These are phyloP conservation scores for Aspergillus sp. DNA, from an alignment of 2,329 filamentous ascomycete genomes.

Conservation along the genomic window DNA sequence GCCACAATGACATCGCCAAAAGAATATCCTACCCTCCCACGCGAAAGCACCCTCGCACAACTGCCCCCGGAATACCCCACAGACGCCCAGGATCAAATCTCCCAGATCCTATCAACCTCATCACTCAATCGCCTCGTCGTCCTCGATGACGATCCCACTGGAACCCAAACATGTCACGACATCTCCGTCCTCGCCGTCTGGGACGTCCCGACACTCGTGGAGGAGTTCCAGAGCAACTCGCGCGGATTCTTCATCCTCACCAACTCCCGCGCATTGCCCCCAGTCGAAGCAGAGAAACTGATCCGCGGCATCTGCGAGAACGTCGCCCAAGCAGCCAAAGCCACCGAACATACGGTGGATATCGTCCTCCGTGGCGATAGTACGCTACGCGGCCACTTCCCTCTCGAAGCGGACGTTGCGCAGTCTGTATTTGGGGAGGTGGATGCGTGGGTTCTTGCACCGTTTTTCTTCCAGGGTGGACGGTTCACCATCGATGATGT, in stretches of 20 bases:
- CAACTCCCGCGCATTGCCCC: constrained; percentile 54
- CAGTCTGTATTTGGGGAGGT: constrained; percentile 46
- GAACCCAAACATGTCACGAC: constrained; percentile 59
- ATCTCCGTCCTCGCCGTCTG: constrained; percentile 53
- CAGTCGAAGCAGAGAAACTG: constrained; percentile 43
- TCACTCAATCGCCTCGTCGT: constrained; percentile 28
- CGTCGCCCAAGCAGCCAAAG: constrained; percentile 41
- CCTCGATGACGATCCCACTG: constrained; percentile 54
- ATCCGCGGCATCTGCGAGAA: constrained; percentile 50
- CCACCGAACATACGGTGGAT: constrained; percentile 42
- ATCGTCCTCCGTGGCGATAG: constrained; percentile 56
- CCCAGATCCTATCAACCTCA: constrained; percentile 20
- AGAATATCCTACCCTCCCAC: constrained; percentile 20
- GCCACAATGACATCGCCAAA: constrained; percentile 13
- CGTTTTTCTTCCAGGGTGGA: constrained; percentile 57
- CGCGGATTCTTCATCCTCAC: constrained; percentile 58
- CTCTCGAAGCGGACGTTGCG: constrained; percentile 50
- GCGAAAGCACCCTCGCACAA: constrained; percentile 19
- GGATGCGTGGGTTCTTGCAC: constrained; percentile 53
- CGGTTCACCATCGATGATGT: constrained; percentile 54
- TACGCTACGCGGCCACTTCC: constrained; percentile 55
- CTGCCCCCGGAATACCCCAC: constrained; percentile 25
- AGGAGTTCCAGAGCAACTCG: constrained; percentile 40
- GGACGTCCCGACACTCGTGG: constrained; percentile 41
- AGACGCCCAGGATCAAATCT: constrained; percentile 27